Evolutionary conservation across 202 grass and related monocot species (phyloP), one percentile per base, ranked within the genome.

Genomic region (Panicum hallii): DNA sequence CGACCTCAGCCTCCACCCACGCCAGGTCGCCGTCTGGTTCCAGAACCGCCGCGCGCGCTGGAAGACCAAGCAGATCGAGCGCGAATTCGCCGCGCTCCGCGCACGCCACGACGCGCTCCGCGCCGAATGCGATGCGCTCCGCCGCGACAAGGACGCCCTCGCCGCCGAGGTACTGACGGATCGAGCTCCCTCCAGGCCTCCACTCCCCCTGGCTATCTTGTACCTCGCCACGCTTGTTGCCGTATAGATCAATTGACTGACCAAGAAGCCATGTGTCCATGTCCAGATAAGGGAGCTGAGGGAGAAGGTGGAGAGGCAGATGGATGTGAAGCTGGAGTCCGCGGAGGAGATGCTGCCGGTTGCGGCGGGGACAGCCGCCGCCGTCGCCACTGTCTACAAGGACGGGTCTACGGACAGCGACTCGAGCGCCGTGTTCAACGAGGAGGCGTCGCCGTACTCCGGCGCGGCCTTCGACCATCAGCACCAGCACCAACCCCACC

Each of bases 1-100:
- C 19, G 94, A 97, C 32, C 82, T 97, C 14, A 72, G 71, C 13
- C 94, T 97, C 60, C 91, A 91, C 74, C 94, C 94, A 5, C 84
- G 91, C 6, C 94, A 97, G 79, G 91, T 96, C 26, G 91, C 91
- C 19, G 81, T 96, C 65, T 96, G 94, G 94, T 96, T 96, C 87
- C 93, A 96, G 88, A 96, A 96, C 91, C 90, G 93, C 36, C 90
- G 93, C 62, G 93, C 93, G 30, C 81, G 93, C 16, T 96, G 84
- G 88, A 96, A 96, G 89, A 91, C 91, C 47, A 96, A 96, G 82
- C 88, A 90, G 84, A 83, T 96, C 67, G 94, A 93, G 81, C 85
- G 79, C 74, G 94, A 96, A 81, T 97, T 78, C 73, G 68, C 82
- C 15, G 63, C 85, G 7, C 89, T 97, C 61, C 83, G 85, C 46